These are phyloP conservation scores for Populus pruinosa DNA, from an alignment of 345 rosid genomes.

Conservation along the genomic window DNA sequence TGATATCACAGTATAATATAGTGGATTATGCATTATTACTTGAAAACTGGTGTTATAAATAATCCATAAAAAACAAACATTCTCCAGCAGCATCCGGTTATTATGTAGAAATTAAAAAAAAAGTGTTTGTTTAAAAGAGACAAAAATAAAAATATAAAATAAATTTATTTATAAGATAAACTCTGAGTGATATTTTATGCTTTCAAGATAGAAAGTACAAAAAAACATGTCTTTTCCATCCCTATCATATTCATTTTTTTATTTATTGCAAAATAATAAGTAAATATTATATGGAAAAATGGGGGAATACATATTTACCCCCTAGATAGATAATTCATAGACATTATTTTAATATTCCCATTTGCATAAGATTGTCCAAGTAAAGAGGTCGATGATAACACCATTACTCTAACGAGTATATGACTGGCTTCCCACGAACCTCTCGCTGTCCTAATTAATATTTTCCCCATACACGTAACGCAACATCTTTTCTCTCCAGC, in stretches of 20 bases:
- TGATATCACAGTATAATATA: background rate
- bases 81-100: no score
- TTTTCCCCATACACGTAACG: background rate
- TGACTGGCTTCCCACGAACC: background rate
- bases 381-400: background rate
- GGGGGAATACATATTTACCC: background rate
- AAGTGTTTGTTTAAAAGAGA: no score
- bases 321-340: background rate
- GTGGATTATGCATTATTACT: background rate
- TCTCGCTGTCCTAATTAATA: background rate
- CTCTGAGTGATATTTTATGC: no score
- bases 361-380: background rate
- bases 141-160: no score
- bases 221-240: no score
- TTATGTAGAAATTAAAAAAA: no score
- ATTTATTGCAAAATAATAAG: no score
- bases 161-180: no score
- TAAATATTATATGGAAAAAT: background rate
- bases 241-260: no score
- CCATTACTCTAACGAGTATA: background rate
- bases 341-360: background rate
- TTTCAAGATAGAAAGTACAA: no score
- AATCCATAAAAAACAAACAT: no score
- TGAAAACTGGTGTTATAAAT: no score
- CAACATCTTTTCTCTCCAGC: background rate